Percentiles rank a stretch among this genome's conserved stretches.
Conservation (phyloP, 192 early-diverging fungal genomes). For the Bifiguratus adelaidae region DNA sequence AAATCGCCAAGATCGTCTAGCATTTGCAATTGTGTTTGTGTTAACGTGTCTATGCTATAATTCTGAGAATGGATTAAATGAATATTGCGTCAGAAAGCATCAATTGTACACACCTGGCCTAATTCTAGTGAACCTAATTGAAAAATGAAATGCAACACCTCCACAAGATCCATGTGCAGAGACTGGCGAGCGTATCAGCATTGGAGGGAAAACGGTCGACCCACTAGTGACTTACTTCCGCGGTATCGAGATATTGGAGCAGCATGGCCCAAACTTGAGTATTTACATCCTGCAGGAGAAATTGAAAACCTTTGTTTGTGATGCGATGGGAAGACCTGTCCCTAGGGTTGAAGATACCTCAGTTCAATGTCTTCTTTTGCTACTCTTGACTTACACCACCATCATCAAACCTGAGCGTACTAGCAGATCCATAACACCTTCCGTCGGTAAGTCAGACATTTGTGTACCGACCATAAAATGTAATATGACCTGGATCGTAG, state of each 20-base stretch:
- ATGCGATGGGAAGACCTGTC: slow-evolving; percentile 45
- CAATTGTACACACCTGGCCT: slow-evolving; percentile 72
- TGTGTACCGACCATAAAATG: slow-evolving; percentile 90
- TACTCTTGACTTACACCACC: slow-evolving; percentile 14
- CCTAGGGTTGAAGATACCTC: slow-evolving; percentile 14
- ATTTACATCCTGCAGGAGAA: slow-evolving; percentile 85
- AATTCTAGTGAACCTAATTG: slow-evolving; percentile 85
- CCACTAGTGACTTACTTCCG: slow-evolving; percentile 27
- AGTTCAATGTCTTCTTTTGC: slow-evolving; percentile 10
- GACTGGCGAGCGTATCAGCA: slow-evolving; percentile 12
- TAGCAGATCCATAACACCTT: slow-evolving; percentile 63
- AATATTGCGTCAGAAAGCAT: too few species aligned
- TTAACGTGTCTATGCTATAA: slow-evolving; percentile 81
- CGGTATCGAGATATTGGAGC: slow-evolving; percentile 84
- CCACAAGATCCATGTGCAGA: slow-evolving; percentile 81
- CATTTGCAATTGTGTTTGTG: slow-evolving; percentile 73
- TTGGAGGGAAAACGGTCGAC: background rate
- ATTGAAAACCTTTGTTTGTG: slow-evolving; percentile 96
- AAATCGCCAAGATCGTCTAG: slow-evolving; percentile 81
- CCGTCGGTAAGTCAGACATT: slow-evolving; percentile 46
- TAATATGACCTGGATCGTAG: slow-evolving; percentile 60
- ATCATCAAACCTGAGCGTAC: slow-evolving; percentile 71
- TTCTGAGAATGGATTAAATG: slow-evolving; percentile 25
- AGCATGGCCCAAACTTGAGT: slow-evolving; percentile 96
- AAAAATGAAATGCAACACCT: slow-evolving; percentile 90